Evolutionary conservation across 345 rosid genomes (phyloP).

Genomic region (Dipteronia sinensis): DNA sequence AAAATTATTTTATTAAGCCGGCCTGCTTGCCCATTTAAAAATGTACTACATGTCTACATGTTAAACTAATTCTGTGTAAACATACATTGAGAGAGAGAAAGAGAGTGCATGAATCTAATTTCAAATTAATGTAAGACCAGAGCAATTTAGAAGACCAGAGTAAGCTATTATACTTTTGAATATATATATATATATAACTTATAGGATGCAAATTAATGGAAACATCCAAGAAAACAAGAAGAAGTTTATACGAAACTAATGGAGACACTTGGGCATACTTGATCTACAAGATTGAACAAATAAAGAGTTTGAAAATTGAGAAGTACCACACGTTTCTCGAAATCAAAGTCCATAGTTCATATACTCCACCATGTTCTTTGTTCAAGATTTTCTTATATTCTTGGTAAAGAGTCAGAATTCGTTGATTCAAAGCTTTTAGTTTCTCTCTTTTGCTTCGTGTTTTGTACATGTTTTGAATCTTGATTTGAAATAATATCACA

Average conservation of each 20-base stretch:
- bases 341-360: constrained; percentile 4
- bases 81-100: no score
- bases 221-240: constrained; percentile 16
- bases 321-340: background rate
- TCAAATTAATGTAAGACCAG: no score
- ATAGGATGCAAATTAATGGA: background rate
- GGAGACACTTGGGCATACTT: background rate
- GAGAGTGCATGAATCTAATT: no score
- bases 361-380: background rate
- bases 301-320: background rate
- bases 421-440: constrained; percentile 15
- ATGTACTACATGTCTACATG: no score
- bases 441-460: background rate
- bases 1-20: no score
- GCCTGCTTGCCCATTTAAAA: no score
- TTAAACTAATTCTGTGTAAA: no score
- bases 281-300: background rate
- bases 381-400: background rate
- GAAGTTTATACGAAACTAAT: constrained; percentile 20
- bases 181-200: background rate
- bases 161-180: no score
- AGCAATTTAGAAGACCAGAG: no score
- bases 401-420: background rate
- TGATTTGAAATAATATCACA: background rate
- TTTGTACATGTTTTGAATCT: background rate